These are phyloP conservation scores for Crucihimalaya himalaica DNA, from an alignment of 345 rosid species.

Conservation along the genomic window DNA sequence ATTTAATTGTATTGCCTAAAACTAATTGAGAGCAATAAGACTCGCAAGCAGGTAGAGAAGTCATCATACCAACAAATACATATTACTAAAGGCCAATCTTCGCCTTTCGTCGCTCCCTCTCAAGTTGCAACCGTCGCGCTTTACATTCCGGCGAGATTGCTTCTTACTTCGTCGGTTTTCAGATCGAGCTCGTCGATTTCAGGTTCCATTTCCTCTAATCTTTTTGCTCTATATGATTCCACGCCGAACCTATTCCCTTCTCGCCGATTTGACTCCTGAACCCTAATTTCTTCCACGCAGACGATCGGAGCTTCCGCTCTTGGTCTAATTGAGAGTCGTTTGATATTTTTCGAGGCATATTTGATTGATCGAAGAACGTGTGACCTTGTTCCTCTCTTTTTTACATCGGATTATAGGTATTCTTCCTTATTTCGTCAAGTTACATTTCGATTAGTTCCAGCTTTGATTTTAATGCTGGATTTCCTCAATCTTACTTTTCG, in stretches of 20 bases:
- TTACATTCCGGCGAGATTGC: slow-evolving; percentile 24
- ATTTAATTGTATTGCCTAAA: neutral
- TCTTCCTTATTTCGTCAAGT: neutral
- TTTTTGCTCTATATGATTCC: neutral
- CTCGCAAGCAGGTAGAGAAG: neutral
- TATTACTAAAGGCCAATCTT: neutral
- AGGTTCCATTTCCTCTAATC: neutral
- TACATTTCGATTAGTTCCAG: neutral
- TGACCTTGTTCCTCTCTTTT: neutral
- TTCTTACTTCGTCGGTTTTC: neutral
- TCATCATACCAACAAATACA: neutral
- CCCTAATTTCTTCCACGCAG: slow-evolving; percentile 31
- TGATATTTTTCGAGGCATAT: neutral
- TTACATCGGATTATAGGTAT: slow-evolving; percentile 9
- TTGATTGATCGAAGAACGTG: slow-evolving; percentile 11
- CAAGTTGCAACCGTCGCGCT: slow-evolving; percentile 28
- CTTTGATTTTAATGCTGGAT: slow-evolving; percentile 1
- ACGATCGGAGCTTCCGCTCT: neutral
- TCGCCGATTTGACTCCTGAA: slow-evolving; percentile 18
- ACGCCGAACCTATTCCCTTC: slow-evolving; percentile 8
- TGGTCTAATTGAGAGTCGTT: neutral
- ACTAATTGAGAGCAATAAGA: neutral
- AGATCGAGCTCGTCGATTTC: slow-evolving; percentile 9
- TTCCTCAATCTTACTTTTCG: neutral
- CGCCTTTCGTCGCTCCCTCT: neutral